phyloP scores from a whole-genome alignment of 345 rosid species.

The Moricandia arvensis region DNA sequence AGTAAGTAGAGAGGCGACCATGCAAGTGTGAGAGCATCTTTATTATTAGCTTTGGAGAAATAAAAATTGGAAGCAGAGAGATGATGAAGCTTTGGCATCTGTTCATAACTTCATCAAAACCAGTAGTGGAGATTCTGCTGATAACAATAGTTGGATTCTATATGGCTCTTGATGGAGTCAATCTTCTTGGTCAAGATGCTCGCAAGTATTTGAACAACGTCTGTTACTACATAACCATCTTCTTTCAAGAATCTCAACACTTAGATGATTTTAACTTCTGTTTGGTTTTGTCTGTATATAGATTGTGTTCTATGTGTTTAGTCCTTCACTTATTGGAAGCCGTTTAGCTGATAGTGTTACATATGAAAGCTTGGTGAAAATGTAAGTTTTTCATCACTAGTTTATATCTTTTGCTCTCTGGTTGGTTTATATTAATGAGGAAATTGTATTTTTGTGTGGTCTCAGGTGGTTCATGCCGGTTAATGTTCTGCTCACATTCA shows the following conservation, averaged over 20 bases:
- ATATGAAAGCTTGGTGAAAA: conserved; percentile 46
- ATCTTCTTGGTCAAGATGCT: conserved; percentile 54
- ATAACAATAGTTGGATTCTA: conserved; percentile 54
- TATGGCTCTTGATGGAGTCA: conserved; percentile 50
- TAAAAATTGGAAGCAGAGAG: not conserved
- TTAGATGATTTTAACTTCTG: not conserved
- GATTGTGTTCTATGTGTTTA: conserved; percentile 63
- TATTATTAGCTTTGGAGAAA: not conserved
- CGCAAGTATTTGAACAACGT: conserved; percentile 56
- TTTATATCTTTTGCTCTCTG: not conserved
- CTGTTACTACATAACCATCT: not conserved
- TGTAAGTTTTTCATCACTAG: conserved; percentile 38
- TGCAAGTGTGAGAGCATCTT: conserved; percentile 5
- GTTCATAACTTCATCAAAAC: conserved; percentile 54
- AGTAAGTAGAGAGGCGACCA: not conserved
- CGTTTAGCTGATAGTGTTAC: conserved; percentile 54
- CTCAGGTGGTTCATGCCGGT: conserved; percentile 67
- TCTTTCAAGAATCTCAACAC: not conserved
- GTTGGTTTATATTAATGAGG: not conserved
- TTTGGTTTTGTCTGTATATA: not conserved
- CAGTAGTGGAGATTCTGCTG: conserved; percentile 54
- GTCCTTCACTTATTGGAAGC: conserved; percentile 56
- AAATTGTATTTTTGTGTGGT: not conserved
- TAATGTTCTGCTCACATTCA: conserved; percentile 50
- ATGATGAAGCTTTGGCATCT: conserved; percentile 54